A percentile compares a stretch with the other conserved stretches of the same genome.
Conservation (phyloP, 2,329 filamentous ascomycete genomes). For the Mycogone perniciosa region DNA sequence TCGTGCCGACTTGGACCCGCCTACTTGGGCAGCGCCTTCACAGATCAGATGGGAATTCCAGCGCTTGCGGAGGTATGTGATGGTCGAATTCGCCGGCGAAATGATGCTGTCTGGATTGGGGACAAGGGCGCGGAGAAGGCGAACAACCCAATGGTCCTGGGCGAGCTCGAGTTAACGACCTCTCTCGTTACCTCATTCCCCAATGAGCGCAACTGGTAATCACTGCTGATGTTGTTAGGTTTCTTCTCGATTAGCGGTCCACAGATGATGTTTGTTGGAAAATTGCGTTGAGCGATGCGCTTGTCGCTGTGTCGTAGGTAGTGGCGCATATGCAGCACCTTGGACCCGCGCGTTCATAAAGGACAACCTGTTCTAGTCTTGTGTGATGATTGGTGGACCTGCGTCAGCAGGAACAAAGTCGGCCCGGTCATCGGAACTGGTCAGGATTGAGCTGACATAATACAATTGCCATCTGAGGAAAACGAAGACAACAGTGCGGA, state of each 20-base stretch:
- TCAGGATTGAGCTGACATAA: neutral
- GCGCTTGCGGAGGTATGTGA: neutral
- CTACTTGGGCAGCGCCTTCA: neutral
- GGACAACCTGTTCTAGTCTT: slow-evolving; percentile 3
- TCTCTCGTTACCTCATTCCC: slow-evolving; percentile 9
- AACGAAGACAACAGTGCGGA: too few species aligned
- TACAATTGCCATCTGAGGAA: too few species aligned
- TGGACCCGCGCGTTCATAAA: neutral
- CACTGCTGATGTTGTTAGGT: neutral
- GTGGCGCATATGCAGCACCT: slow-evolving; percentile 9
- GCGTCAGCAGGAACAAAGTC: slow-evolving; percentile 7
- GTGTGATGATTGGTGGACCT: neutral
- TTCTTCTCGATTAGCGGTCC: neutral
- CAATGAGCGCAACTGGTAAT: neutral
- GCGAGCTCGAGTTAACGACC: neutral
- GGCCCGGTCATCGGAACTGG: neutral
- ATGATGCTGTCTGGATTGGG: neutral
- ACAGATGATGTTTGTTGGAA: neutral
- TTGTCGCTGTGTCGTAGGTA: slow-evolving; percentile 5
- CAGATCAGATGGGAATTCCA: too few species aligned
- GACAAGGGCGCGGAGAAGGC: neutral
- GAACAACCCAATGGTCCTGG: neutral
- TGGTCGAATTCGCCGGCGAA: neutral
- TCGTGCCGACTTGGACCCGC: slow-evolving; percentile 28
- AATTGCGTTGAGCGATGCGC: neutral